Base-by-base conservation (phyloP, 331 rosid genomes). In the Pyracantha coccinea region DNA sequence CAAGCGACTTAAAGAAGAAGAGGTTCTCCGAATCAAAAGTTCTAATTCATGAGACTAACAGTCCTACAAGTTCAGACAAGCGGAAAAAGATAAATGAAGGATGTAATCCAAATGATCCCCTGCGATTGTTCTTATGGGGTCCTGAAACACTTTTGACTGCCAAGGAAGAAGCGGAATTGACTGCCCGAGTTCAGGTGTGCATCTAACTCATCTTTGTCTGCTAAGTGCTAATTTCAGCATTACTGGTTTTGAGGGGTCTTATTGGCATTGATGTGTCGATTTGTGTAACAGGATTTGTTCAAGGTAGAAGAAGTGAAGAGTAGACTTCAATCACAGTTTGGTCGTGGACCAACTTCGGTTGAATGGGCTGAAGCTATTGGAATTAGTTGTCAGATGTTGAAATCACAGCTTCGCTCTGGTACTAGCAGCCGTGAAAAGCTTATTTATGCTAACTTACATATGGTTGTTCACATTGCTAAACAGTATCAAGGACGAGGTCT, bases 291-390 rank as follows among this genome's bases (percentile, higher is more conserved):
- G 97, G 91, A 85, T 71, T 50, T 93, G 45, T 28, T 90, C 76
- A 79, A 77, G 79, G 80, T 92, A 72, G 90, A 90, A 61, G 77
- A 82, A 63, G 83, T 87, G 81, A 90, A 92, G 81, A 68, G 47
- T 69, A 86, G 81, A 67, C 89, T 92, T 81, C 93, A 87, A 82
- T 90, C 95, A 47, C 91, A 92, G 76, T 88, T 85, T 81, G 88
- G 90, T 52, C 83, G 86, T 41, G 98, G 89, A 81, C 93, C 96
- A 72, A 90, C 95, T 64, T 33, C 87, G 21, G 82, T 82, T 29
- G 96, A 92, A 76, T 90, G 92, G 96, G 93, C 98, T 29, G 85
- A 89, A 77, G 90, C 93, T n/a, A 81, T 81, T 52, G 96, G 95
- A 62, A 78, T 90, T 73, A 86, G 78, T 57, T 80, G 84, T 77